phyloP scores from a whole-genome alignment of 2,329 filamentous ascomycete genomes.

The Pseudocercospora fijiensis region DNA sequence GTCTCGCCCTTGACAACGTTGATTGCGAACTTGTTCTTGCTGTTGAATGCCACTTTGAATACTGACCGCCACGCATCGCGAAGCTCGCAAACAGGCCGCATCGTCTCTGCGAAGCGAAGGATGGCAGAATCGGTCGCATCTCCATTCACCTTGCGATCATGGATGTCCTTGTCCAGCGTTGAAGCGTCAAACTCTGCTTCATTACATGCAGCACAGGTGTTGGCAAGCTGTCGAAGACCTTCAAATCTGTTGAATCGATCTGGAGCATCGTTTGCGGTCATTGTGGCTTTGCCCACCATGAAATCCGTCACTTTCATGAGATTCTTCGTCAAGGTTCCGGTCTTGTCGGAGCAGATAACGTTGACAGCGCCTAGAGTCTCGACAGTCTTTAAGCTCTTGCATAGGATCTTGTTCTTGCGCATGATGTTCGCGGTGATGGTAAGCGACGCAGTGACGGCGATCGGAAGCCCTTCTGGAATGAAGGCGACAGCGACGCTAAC shows the following conservation, averaged over 20 bases:
- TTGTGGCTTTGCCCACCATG: conserved; percentile 55
- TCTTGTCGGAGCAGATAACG: conserved; percentile 75
- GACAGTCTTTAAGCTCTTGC: conserved; percentile 76
- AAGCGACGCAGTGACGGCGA: conserved; percentile 65
- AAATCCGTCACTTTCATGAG: conserved; percentile 61
- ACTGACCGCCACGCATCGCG: conserved; percentile 63
- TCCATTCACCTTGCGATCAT: conserved; percentile 65
- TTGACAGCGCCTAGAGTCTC: conserved; percentile 73
- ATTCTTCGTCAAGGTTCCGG: conserved; percentile 62
- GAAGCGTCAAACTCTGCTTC: conserved; percentile 71
- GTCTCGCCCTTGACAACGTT: conserved; percentile 54
- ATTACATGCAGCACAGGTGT: conserved; percentile 68
- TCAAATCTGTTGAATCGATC: conserved; percentile 37
- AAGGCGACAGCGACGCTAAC: conserved; percentile 71
- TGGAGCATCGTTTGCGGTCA: conserved; percentile 53
- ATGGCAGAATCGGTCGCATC: conserved; percentile 76
- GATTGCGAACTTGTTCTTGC: conserved; percentile 79
- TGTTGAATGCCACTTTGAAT: conserved; percentile 73
- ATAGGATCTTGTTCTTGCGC: conserved; percentile 73
- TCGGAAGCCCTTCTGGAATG: conserved; percentile 71
- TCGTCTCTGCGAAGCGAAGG: conserved; percentile 66
- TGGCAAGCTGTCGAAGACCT: conserved; percentile 58
- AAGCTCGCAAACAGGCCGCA: conserved; percentile 61
- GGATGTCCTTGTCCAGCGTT: conserved; percentile 58
- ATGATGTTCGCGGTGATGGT: conserved; percentile 76